phyloP scores from a whole-genome alignment of 495 filamentous ascomycete genomes.

The Penicillium bovifimosum region DNA sequence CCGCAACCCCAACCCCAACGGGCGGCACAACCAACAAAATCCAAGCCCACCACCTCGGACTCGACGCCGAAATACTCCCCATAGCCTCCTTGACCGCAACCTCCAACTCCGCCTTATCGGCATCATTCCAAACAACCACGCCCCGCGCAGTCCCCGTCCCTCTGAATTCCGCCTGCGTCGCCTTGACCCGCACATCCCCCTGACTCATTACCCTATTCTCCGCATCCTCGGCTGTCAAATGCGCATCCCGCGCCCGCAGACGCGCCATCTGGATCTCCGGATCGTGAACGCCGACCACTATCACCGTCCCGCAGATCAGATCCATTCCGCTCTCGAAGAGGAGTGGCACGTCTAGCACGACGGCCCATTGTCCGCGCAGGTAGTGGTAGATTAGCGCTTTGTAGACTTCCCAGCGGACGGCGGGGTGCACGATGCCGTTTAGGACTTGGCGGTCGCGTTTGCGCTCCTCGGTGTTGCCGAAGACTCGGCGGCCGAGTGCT shows the following conservation, averaged over 20 bases:
- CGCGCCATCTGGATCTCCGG: constrained; percentile 73
- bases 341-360: constrained; percentile 88
- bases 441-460: constrained; percentile 64
- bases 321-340: constrained; percentile 87
- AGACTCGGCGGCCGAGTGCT: constrained; percentile 77
- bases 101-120: constrained; percentile 58
- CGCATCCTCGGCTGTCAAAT: constrained; percentile 73
- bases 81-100: constrained; percentile 58
- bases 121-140: constrained; percentile 85
- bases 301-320: constrained; percentile 67
- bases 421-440: constrained; percentile 89
- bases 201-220: constrained; percentile 76
- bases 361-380: constrained; percentile 69
- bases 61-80: constrained; percentile 50
- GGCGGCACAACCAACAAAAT: constrained; percentile 67
- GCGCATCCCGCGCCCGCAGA: constrained; percentile 62
- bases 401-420: constrained; percentile 72
- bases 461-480: constrained; percentile 63
- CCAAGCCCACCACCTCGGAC: constrained; percentile 78
- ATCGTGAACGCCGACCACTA: constrained; percentile 78
- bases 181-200: constrained; percentile 78
- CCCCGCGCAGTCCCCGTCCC: constrained; percentile 54
- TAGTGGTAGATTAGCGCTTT: constrained; percentile 60
- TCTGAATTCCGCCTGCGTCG: constrained; percentile 58
- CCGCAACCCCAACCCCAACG: constrained; percentile 56